Evolutionary conservation across 2,329 filamentous ascomycete genomes (phyloP).

Genomic region (Didymella pinodella): DNA sequence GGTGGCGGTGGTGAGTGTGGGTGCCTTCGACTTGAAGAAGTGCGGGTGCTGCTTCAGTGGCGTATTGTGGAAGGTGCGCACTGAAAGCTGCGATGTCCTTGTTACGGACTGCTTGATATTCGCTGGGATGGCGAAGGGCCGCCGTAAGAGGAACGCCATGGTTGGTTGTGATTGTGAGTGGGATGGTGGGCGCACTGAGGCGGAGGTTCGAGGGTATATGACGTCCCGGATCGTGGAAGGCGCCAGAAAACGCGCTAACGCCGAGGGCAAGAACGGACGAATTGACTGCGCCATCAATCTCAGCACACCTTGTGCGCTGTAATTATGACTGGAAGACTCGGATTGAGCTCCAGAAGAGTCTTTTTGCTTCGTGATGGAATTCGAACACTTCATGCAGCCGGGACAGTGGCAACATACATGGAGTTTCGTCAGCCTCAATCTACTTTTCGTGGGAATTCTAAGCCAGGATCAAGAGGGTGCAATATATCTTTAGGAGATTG

Average conservation of each 20-base stretch:
- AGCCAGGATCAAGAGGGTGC: neutral
- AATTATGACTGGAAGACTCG: conserved; percentile 8
- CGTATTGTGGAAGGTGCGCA: conserved; percentile 68
- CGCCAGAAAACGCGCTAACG: conserved; percentile 24
- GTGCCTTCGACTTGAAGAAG: conserved; percentile 56
- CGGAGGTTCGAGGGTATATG: conserved; percentile 18
- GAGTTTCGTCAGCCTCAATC: neutral
- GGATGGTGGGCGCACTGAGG: conserved; percentile 7
- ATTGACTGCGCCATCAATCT: conserved; percentile 11
- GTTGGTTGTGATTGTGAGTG: conserved; percentile 50
- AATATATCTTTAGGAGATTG: neutral
- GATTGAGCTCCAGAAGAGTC: neutral
- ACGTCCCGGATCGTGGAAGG: conserved; percentile 21
- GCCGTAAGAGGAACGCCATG: conserved; percentile 72
- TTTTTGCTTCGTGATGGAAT: neutral
- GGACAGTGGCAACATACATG: neutral
- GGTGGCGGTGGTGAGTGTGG: conserved; percentile 61
- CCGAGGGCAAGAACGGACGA: conserved; percentile 17
- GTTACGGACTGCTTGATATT: conserved; percentile 64
- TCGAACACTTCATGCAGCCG: neutral
- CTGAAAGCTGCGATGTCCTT: conserved; percentile 57
- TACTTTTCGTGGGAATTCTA: neutral
- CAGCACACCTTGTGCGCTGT: conserved; percentile 14
- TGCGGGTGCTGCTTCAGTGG: conserved; percentile 58
- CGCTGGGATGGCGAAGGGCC: conserved; percentile 69